These are phyloP conservation scores for Schizonepeta tenuifolia DNA, from an alignment of 257 asterid species.

Conservation along the genomic window DNA sequence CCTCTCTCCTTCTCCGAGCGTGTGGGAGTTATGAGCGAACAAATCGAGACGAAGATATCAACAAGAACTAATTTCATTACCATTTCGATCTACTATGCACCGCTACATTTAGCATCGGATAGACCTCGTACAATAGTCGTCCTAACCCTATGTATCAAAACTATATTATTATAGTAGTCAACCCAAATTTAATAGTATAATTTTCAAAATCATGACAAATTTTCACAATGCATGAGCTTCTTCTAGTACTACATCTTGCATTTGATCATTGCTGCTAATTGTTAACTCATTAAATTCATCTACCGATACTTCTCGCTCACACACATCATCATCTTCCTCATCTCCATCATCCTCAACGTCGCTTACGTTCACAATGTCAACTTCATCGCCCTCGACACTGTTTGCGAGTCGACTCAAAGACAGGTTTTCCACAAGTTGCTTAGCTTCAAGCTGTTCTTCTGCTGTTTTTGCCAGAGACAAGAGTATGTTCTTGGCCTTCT, in stretches of 20 bases:
- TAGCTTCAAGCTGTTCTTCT: conserved; percentile 79
- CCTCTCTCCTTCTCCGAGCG: no score
- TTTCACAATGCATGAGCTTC: conserved; percentile 40
- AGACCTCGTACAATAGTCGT: not conserved
- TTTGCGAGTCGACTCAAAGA: conserved; percentile 18
- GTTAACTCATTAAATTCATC: conserved; percentile 33
- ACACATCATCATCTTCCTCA: not conserved
- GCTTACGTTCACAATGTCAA: conserved; percentile 13
- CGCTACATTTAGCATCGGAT: not conserved
- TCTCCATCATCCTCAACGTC: conserved; percentile 23
- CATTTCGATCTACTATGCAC: not conserved
- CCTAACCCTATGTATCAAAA: conserved; percentile 16
- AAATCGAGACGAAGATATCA: no score
- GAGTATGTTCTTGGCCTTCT: conserved; percentile 87
- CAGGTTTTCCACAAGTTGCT: conserved; percentile 52
- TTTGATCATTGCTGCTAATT: conserved; percentile 27
- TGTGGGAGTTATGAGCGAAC: no score
- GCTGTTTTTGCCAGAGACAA: conserved; percentile 79
- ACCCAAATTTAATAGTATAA: not conserved
- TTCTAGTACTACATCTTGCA: conserved; percentile 18
- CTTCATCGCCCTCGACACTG: conserved; percentile 34
- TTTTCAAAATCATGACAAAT: conserved; percentile 18
- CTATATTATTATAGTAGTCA: conserved; percentile 22
- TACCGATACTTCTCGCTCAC: conserved; percentile 20
- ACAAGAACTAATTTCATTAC: no score